Base-by-base conservation (phyloP, 192 early-diverging fungal species). In the Mortierella hygrophila region DNA sequence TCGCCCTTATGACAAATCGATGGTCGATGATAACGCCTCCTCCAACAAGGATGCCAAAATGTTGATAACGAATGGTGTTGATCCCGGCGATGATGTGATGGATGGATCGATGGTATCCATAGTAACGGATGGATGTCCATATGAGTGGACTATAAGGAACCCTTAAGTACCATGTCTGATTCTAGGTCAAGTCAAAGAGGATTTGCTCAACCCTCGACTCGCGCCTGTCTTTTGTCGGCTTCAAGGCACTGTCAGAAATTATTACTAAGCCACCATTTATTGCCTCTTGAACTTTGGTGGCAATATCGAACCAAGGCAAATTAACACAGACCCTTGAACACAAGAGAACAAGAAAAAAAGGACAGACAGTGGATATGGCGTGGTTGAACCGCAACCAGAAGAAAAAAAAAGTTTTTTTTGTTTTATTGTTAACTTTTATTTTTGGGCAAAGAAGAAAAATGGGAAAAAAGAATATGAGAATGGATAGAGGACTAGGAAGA, bases 331-430 rank as follows among this genome's bases (percentile, higher is more conserved):
- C 54, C 6, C 54, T 20, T 55, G 20, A 5, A 5, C 54, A 55
- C 54, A 60, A 9, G 8, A 32, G 10, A 63, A 13, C n/a, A 63
- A 13, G 29, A 32, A 65, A 32, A 32, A 26, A 8, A 65, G 32
- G 10, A 32, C 26, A 63, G 60, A 32, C 60, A 15, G 26, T 15
- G 60, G 60, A 10, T 63, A 29, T 63, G 60, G 26, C 11, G 8
- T 63, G 60, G 23, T 23, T 32, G 29, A 32, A 32, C 29, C 60
- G 60, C 60, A 65, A 65, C 29, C 60, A 57, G 16, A 52, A 57
- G n/a, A 75, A 75, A 77, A 76, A 76, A 76, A 76, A 77, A 77
- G 4, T 68, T 77, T 74, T 74, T 77, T 75, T 75, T 75, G 44
- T 18, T 75, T 77, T 77, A 41, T 77, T 77, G n/a, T 77, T 18